Base-by-base conservation (phyloP, 805 yeast species). In the Barnettozyma californica region DNA sequence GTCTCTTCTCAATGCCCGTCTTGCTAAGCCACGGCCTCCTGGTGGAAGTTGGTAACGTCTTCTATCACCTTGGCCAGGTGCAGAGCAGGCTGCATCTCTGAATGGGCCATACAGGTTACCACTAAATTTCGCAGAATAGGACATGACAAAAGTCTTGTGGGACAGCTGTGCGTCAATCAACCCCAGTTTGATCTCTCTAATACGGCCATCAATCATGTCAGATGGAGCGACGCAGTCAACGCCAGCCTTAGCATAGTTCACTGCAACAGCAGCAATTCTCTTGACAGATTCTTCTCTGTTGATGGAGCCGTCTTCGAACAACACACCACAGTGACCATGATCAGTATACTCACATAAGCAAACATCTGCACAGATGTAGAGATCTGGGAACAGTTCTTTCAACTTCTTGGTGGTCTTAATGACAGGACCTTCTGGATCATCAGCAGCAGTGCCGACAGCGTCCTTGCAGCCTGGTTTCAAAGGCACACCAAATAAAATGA, bases 291-390 rank as follows among this genome's bases (percentile, higher is more conserved):
- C 64, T 47, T 81, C 86, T 47, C 96, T 77, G 63, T 86, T 84
- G 59, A 94, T 78, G 9, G 87, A 63, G 8, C 98, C 97, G 63
- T 90, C 97, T 48, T 87, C 95, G 52, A 83, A 76, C 46, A 94
- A 74, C 14, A 90, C 75, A 37, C 99, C 99, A 70, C 99, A 94
- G 66, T 94, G 99, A n/a, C 99, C 99, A 61, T 94, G 98, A 48
- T 84, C 77, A 9, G 99, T 94, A 68, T 89, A 94, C 68, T 94
- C 99, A 72, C 99, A 94, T 46, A 94, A 71, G 68, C 99, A 94
- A 23, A 92, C 97, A 63, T 94, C 99, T 62, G 96, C 87, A 77
- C 90, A 81, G 54, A 94, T 80, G 65, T 83, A 92, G 50, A 94
- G 75, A 25, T 80, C 84, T 5, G 99, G 98, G 70, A 87, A 91